Evolutionary conservation across 2,329 filamentous ascomycete genomes (phyloP), one percentile per base, ranked within the genome.

Genomic region (Penicillium sp.): DNA sequence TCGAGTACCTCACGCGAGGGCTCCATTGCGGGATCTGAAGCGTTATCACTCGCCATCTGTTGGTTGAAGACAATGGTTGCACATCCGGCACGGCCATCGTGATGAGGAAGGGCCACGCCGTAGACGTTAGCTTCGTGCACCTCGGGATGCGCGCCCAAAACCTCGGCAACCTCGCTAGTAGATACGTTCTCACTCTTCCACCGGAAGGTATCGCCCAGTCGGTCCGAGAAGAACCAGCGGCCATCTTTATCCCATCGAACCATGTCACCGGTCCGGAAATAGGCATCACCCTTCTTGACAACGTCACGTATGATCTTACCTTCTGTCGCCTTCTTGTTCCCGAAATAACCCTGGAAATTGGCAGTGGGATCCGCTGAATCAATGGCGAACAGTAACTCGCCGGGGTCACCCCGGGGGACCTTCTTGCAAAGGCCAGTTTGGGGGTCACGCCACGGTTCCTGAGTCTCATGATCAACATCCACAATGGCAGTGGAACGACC

Each of bases 111-210:
- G 39, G 84, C 72, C 2, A 96, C 89, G 35, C 91, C 91, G 66
- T 95, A 96, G 27, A 96, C 91, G 63, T 95, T 95, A 30, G 89
- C 88, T 74, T 96, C 91, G 30, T 81, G 76, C 13, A 96, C 79
- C 1, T 78, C 77, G 0, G 85, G 77, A 67, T 91, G 87, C 0
- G 78, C 74, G 13, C 89, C 87, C 0, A 96, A 73, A 0, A 84
- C 84, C 67, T 91, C 84, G n/a, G 87, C 83, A 16, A 96, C 91
- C 71, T 96, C 91, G 46, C 82, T 85, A 0, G 89, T 92, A 3
- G 88, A 90, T 1, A 93, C 88, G 64, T 93, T 93, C 72, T 93
- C 89, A 47, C 85, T 86, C 76, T 94, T 81, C 80, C 80, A 82
- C 9, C 80, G 70, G 67, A 78, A 82, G 0, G 80, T 82, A 58